Conservation (phyloP, 345 rosid genomes). For the Eucalyptus erythrocorys region DNA sequence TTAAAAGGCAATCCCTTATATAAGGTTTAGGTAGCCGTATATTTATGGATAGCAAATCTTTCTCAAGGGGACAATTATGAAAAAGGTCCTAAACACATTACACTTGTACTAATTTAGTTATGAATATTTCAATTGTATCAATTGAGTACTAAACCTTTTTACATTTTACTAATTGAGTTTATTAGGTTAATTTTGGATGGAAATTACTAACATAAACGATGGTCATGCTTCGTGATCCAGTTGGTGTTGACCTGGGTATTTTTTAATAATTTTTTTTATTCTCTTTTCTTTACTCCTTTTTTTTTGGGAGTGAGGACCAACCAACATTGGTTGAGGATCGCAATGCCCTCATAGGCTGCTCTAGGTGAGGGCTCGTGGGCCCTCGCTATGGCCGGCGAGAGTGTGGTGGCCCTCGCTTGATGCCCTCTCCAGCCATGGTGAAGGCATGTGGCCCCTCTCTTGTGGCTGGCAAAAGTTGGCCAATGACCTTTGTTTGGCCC, state of each 20-base stretch:
- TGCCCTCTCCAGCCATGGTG: rapidly evolving
- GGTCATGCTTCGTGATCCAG: rapidly evolving
- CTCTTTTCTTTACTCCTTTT: not conserved
- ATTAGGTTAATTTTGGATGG: too few relatives aligned
- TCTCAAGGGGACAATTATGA: not conserved
- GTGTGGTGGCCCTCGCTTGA: too few relatives aligned
- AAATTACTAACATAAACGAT: not conserved
- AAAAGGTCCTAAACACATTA: not conserved
- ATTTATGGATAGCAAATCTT: not conserved
- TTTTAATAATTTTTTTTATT: too few relatives aligned
- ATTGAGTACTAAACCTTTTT: too few relatives aligned
- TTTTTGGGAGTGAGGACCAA: not conserved
- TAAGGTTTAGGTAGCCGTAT: not conserved
- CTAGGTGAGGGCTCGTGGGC: not conserved
- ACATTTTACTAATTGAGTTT: not conserved
- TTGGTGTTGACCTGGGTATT: rapidly evolving
- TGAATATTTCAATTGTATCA: too few relatives aligned
- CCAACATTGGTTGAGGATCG: rapidly evolving
- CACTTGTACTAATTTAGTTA: rapidly evolving
- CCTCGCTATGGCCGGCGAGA: rapidly evolving
- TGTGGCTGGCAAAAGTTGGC: too few relatives aligned
- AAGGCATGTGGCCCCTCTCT: rapidly evolving
- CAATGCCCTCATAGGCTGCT: not conserved
- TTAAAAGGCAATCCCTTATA: too few relatives aligned
- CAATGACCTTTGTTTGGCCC: too few relatives aligned